Evolutionary conservation across 2,329 filamentous ascomycete genomes (phyloP), one percentile per base, ranked within the genome.

Genomic region (Colletotrichum lindemuthianum): DNA sequence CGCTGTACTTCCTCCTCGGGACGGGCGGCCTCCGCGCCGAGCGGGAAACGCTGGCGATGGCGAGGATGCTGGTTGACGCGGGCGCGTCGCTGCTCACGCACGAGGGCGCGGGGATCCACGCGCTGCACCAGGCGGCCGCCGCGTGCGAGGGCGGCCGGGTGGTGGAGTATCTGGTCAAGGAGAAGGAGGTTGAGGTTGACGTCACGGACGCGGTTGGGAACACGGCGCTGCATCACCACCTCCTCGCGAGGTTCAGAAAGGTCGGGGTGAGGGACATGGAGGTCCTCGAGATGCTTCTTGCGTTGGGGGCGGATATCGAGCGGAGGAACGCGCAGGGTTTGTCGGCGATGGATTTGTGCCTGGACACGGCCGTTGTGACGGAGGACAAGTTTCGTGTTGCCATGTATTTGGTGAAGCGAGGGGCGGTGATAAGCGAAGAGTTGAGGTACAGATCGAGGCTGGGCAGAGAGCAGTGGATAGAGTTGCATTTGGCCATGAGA

Each of bases 271-370:
- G 32, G 12, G 52, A 63, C 6, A 40, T 41, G 13, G 37, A 4
- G 5, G n/a, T 36, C 8, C 13, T 65, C 1, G 36, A 59, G 37
- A 39, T 69, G 8, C 68, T 78, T 11, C 63, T 79, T 1, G 66
- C 72, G 48, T 54, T 71, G 16, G 77, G 75, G 2, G 75, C 75
- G 0, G 70, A 78, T 41, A 61, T 72, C 0, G 76, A 78, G 10
- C 58, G 67, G 3, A 58, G 67, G 11, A 65, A 65, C 4, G 13
- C 34, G 4, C 50, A 37, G 2, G 40, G 51, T 8, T 12, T 44
- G 6, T 65, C 63, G 2, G 45, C 58, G 9, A 8, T 65, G 9
- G 63, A 65, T 16, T 37, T 65, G 2, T 65, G 63, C n/a, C 11
- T 65, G 10, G 36, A 40, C 8, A 57, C 59, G 4, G 41, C 47